Conservation (phyloP, 1,139 yeast species). For the Geotrichum phurueaensis region DNA sequence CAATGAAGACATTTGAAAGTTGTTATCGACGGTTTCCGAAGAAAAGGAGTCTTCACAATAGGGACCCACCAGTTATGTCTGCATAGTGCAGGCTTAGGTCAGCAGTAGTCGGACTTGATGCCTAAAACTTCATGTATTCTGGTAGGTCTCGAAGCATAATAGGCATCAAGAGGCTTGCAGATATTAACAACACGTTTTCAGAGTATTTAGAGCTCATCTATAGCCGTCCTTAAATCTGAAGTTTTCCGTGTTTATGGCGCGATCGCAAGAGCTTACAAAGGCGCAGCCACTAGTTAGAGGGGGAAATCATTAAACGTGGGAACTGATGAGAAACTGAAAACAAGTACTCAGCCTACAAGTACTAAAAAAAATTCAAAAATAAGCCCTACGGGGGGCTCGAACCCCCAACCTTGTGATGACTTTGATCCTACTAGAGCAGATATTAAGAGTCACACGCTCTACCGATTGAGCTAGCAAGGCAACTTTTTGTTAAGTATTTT, state of each 20-base stretch:
- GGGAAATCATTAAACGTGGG: neutral
- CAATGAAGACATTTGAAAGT: neutral
- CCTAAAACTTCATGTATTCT: neutral
- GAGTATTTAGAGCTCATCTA: neutral
- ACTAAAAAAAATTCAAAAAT: neutral
- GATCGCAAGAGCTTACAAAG: neutral
- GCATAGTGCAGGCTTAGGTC: neutral
- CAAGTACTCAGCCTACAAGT: neutral
- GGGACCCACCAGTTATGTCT: neutral
- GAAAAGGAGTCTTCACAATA: neutral
- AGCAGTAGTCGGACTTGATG: neutral
- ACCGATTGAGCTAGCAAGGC: constrained; percentile 16
- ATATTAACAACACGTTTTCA: no score
- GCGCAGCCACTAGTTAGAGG: neutral
- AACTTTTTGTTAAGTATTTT: neutral
- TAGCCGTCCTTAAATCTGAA: neutral
- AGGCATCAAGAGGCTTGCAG: no score
- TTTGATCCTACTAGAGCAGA: neutral
- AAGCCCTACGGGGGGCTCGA: constrained; percentile 15
- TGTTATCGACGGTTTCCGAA: neutral
- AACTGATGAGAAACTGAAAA: neutral
- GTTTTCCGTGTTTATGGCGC: neutral
- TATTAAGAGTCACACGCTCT: constrained; percentile 14
- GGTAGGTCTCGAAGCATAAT: neutral
- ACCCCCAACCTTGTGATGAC: constrained; percentile 15